Base-by-base conservation (phyloP, 1,284 basidiomycete species). In the Exobasidium cylindrosporum region DNA sequence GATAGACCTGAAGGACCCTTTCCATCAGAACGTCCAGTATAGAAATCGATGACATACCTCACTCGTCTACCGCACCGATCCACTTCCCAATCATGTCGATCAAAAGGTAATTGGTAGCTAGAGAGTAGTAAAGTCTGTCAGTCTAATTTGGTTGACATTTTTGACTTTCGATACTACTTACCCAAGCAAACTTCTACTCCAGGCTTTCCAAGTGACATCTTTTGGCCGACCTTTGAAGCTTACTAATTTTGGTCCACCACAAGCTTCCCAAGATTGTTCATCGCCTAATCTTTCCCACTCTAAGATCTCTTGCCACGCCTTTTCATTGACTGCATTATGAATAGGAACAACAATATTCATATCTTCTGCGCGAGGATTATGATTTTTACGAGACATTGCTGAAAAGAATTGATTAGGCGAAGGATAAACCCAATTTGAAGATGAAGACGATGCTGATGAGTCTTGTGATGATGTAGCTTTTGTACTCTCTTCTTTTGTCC, bases 241-340 rank as follows among this genome's bases (percentile, higher is more conserved):
- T 62, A 94, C 87, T 24, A 94, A 84, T 81, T 87, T 88, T 52
- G 89, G 74, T 3, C 92, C 92, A 23, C 92, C 92, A 78, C 92
- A 95, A 57, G 82, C 83, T 59, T 89, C 89, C 10, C 87, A 87
- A 35, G 30, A 30, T 30, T 50, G 6, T 13, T 50, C 26, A 26
- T 50, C 47, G 3, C 29, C 40, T 11, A 45, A 43, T 2, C 30
- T 81, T 81, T 98, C 95, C 95, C 95, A 99, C 66, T 86, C 86
- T 77, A 93, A 81, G 54, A 99, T 86, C 80, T 96, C 89, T 54
- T 84, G 82, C 95, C 95, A 99, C 2, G 94, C 92, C 64, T 90
- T 88, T 82, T 98, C 96, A 78, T 99, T 99, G 63, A 98, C 96
- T 31, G 95, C 95, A 77, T 98, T 99, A 82, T 99, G 95, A 62